Conservation (phyloP, 2,329 filamentous ascomycete genomes). For the Tympanopsis confertula region DNA sequence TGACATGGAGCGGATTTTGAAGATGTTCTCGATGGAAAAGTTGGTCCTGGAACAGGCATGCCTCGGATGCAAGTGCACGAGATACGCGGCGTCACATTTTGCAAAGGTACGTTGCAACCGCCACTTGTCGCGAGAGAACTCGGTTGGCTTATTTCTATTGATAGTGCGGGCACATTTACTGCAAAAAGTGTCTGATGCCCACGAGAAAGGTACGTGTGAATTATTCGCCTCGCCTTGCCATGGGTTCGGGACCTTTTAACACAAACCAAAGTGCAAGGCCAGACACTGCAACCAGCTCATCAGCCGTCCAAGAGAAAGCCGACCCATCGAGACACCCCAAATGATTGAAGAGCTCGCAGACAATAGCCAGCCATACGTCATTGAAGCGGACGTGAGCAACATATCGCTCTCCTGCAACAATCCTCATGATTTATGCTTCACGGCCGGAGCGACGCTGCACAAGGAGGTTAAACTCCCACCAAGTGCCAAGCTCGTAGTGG, state of each 20-base stretch:
- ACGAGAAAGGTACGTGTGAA: not conserved
- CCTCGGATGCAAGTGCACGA: too few relatives aligned
- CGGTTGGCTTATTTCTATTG: constrained; percentile 3
- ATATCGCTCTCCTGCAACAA: constrained; percentile 10
- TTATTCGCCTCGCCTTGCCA: constrained; percentile 6
- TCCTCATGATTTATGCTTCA: too few relatives aligned
- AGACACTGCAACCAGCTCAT: too few relatives aligned
- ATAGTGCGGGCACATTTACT: constrained; percentile 21
- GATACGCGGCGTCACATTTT: constrained; percentile 2
- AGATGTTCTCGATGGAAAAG: too few relatives aligned
- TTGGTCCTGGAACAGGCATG: too few relatives aligned
- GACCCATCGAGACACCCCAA: too few relatives aligned
- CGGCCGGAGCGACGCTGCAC: too few relatives aligned
- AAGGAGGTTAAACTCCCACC: constrained; percentile 6
- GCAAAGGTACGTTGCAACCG: constrained; percentile 1
- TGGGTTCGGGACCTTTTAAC: constrained; percentile 10
- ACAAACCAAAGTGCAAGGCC: too few relatives aligned
- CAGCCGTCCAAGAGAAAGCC: too few relatives aligned
- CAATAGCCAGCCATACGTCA: too few relatives aligned
- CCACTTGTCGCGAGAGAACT: not conserved
- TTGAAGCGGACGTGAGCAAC: constrained; percentile 1
- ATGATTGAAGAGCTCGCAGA: too few relatives aligned
- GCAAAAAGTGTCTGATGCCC: constrained; percentile 10
- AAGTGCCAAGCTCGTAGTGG: constrained; percentile 18
- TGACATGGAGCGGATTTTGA: too few relatives aligned